These are phyloP conservation scores for Cladophialophora carrionii DNA, from an alignment of 2,329 filamentous ascomycete species.

Conservation along the genomic window DNA sequence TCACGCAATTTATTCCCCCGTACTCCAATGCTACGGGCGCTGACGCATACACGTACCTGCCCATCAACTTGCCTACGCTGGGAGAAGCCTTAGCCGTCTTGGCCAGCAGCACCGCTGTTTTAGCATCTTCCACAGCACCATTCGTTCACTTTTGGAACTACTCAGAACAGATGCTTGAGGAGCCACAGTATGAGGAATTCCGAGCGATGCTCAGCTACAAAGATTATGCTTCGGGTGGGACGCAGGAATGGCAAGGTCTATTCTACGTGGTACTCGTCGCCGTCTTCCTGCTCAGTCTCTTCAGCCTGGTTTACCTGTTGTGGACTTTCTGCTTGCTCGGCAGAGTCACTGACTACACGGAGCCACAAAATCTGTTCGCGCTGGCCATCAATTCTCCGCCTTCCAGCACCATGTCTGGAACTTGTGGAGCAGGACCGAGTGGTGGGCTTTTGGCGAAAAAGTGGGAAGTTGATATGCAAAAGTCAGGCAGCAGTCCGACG, in stretches of 20 bases:
- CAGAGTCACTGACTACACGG: constrained; percentile 76
- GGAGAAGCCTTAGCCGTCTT: constrained; percentile 74
- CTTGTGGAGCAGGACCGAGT: constrained; percentile 59
- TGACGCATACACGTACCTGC: constrained; percentile 46
- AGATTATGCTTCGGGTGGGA: constrained; percentile 71
- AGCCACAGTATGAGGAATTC: constrained; percentile 62
- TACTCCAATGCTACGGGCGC: constrained; percentile 38
- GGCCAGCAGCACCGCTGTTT: constrained; percentile 67
- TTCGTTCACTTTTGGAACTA: constrained; percentile 64
- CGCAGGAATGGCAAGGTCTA: constrained; percentile 61
- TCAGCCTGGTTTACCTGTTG: constrained; percentile 22
- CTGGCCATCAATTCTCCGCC: constrained; percentile 63
- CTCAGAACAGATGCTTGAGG: constrained; percentile 47
- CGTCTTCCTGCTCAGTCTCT: constrained; percentile 68
- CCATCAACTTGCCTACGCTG: constrained; percentile 62
- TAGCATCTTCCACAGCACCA: constrained; percentile 61
- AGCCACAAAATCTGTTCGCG: constrained; percentile 74
- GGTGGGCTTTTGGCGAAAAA: constrained; percentile 54
- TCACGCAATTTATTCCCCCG: constrained; percentile 59
- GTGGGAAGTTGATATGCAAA: constrained; percentile 53
- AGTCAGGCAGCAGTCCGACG: constrained; percentile 43
- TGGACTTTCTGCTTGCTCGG: constrained; percentile 49
- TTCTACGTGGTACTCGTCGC: constrained; percentile 69
- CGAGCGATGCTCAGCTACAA: constrained; percentile 66
- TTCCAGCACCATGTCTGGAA: constrained; percentile 52